phyloP scores from a whole-genome alignment of 192 early-diverging fungal genomes.

The Diversispora eburnea region DNA sequence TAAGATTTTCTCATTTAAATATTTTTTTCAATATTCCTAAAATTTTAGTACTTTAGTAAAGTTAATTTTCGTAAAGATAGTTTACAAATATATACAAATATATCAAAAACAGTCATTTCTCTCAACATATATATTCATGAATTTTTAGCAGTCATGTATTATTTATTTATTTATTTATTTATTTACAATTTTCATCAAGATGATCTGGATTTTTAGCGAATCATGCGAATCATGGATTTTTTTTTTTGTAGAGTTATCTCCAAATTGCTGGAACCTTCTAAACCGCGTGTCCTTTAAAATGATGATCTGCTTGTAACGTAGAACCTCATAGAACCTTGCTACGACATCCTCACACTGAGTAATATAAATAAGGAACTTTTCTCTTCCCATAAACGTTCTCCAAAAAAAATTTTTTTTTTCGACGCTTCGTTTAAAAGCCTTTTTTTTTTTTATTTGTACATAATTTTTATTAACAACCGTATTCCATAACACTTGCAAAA shows the following conservation, averaged over 20 bases:
- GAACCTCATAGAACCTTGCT: constrained; percentile 23
- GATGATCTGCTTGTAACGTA: constrained; percentile 20
- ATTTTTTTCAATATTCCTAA: no score
- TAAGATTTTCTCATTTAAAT: no score
- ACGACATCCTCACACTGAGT: neutral
- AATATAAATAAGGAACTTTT: neutral
- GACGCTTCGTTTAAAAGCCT: neutral
- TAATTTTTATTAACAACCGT: neutral
- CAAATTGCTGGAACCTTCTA: constrained; percentile 30
- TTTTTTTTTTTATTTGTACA: neutral
- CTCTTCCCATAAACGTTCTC: neutral
- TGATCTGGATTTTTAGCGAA: no score
- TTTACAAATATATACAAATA: no score
- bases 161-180: no score
- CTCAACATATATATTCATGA: no score
- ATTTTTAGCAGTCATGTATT: no score
- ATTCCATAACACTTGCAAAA: neutral
- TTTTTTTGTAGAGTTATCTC: constrained; percentile 5
- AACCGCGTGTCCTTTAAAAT: neutral
- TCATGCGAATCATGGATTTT: no score
- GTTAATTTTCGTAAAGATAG: no score
- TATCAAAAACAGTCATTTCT: no score
- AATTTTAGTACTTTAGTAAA: no score
- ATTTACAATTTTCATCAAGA: no score
- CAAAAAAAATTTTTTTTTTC: neutral